phyloP scores from a whole-genome alignment of 2,329 filamentous ascomycete genomes.

The Epichloe sibirici region DNA sequence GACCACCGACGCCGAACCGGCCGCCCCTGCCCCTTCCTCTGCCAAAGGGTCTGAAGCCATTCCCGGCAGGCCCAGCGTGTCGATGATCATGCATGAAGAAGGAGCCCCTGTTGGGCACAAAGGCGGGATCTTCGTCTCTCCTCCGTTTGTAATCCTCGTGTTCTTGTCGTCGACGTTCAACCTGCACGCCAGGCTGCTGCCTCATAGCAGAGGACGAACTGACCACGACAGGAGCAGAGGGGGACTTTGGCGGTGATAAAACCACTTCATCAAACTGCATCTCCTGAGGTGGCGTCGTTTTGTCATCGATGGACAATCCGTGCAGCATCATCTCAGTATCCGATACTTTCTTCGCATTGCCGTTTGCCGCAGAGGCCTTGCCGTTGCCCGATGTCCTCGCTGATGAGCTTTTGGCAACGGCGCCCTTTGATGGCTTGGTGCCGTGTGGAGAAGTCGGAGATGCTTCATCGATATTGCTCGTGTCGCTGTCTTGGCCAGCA shows the following conservation, averaged over 20 bases:
- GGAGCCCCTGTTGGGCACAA: constrained; percentile 84
- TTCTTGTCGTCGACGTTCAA: constrained; percentile 66
- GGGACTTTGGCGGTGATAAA: constrained; percentile 26
- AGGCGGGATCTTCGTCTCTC: constrained; percentile 78
- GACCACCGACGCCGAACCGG: constrained; percentile 45
- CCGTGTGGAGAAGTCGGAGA: constrained; percentile 35
- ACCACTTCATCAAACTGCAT: constrained; percentile 34
- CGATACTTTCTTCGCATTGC: constrained; percentile 23
- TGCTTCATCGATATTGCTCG: constrained; percentile 47
- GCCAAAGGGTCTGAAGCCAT: constrained; percentile 63
- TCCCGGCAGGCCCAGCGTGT: constrained; percentile 62
- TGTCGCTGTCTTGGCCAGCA: constrained; percentile 48
- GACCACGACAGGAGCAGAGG: constrained; percentile 39
- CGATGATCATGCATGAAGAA: constrained; percentile 97
- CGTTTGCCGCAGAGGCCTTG: constrained; percentile 22
- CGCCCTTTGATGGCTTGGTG: constrained; percentile 30
- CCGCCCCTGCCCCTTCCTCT: constrained; percentile 52
- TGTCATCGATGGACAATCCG: constrained; percentile 34
- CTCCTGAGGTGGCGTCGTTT: constrained; percentile 28
- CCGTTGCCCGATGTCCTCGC: constrained; percentile 29
- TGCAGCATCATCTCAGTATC: constrained; percentile 50
- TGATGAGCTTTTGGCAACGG: constrained; percentile 17
- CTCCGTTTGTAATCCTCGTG: constrained; percentile 86
- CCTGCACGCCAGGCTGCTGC: constrained; percentile 42
- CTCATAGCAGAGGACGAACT: constrained; percentile 38